These are phyloP conservation scores for Echium plantagineum DNA, from an alignment of 257 asterid species.

Conservation along the genomic window DNA sequence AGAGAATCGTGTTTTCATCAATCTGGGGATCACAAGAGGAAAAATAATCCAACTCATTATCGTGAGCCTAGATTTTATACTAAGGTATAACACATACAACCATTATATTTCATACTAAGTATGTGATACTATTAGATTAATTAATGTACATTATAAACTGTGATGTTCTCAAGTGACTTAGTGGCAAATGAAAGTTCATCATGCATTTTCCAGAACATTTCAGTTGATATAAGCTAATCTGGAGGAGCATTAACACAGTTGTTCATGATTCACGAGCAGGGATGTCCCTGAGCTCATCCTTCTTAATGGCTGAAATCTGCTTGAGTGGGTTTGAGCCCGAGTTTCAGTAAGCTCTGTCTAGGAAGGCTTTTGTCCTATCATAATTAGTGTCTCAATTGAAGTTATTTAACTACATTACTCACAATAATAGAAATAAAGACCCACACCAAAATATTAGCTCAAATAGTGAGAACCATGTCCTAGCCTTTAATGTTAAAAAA, in stretches of 20 bases:
- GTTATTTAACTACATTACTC: too few species aligned
- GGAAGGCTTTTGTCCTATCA: too few species aligned
- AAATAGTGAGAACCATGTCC: too few species aligned
- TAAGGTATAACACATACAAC: conserved; percentile 37
- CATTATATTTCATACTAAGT: background rate
- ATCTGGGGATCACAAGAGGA: conserved; percentile 89
- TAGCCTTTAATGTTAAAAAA: too few species aligned
- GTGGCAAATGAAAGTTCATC: background rate
- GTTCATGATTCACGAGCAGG: background rate
- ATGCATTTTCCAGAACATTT: background rate
- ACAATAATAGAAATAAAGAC: too few species aligned
- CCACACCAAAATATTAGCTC: too few species aligned
- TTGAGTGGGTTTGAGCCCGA: too few species aligned
- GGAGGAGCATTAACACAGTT: background rate
- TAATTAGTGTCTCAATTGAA: too few species aligned
- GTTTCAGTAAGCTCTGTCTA: too few species aligned
- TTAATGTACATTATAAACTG: too few species aligned
- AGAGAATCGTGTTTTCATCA: conserved; percentile 97
- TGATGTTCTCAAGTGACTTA: background rate
- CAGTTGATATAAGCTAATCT: background rate
- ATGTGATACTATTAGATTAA: background rate
- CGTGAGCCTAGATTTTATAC: conserved; percentile 94
- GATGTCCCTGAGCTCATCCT: too few species aligned
- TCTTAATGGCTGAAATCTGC: too few species aligned
- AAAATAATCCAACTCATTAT: conserved; percentile 81